Percentiles rank a stretch among this genome's conserved stretches.
phyloP scores from a whole-genome alignment of 2,329 filamentous ascomycete genomes.

The Mariannaea elegans region DNA sequence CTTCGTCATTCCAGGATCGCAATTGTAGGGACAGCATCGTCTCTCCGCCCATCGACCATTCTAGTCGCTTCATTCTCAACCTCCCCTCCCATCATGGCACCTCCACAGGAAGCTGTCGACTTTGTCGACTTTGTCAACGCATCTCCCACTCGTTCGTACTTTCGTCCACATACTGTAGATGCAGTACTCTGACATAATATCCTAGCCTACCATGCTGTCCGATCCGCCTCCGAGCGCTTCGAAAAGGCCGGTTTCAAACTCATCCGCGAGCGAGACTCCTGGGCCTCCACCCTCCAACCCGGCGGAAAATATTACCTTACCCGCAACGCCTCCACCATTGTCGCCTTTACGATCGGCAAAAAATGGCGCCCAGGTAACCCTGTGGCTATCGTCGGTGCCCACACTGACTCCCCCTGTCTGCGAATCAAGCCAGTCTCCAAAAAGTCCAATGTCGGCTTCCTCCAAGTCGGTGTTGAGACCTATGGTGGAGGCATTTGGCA shows the following conservation, averaged over 20 bases:
- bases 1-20: constrained; percentile 20
- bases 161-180: neutral
- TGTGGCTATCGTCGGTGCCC: constrained; percentile 91
- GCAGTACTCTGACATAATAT: constrained; percentile 25
- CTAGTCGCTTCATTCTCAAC: constrained; percentile 39
- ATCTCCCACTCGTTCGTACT: constrained; percentile 83
- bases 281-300: constrained; percentile 80
- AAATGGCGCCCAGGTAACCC: constrained; percentile 93
- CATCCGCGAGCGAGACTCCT: constrained; percentile 90
- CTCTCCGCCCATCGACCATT: neutral
- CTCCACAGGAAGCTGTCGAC: constrained; percentile 72
- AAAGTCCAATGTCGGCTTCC: constrained; percentile 83
- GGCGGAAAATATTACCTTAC: constrained; percentile 98
- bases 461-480: constrained; percentile 95
- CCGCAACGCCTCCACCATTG: constrained; percentile 89
- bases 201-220: constrained; percentile 92
- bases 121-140: constrained; percentile 94
- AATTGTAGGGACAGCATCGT: constrained; percentile 13
- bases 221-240: constrained; percentile 78
- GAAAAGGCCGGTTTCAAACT: constrained; percentile 85
- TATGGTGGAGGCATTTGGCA: constrained; percentile 98
- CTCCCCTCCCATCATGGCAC: constrained; percentile 56
- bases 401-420: constrained; percentile 93
- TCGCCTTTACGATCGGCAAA: constrained; percentile 90
- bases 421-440: constrained; percentile 95